Evolutionary conservation across 371 early-diverging fungal species (phyloP), one percentile per base, ranked within the genome.

Genomic region (Amoeboaphelidium protococcarum): DNA sequence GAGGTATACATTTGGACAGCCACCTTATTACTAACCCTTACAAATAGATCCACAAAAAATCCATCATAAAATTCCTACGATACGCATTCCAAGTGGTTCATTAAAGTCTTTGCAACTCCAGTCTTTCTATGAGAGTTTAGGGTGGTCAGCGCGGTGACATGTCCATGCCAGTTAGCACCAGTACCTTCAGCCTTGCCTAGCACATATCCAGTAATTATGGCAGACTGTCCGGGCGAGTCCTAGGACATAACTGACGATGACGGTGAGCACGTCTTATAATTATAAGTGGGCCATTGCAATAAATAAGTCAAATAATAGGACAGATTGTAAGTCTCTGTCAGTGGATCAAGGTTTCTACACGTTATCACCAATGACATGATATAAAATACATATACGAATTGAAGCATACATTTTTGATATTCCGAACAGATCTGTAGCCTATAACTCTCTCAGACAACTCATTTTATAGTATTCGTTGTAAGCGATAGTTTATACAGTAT

Each of bases 41-140:
- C 99, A 65, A 94, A 99, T 40, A 99, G 64, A 66, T 99, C 95
- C 6, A 89, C 87, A 70, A 95, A 97, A 60, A 85, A 87, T 20
- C 87, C 80, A 58, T 85, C 67, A 56, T 94, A 79, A 22, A 66
- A 63, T 26, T 13, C 27, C 24, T 23, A 25, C 20, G 4, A 42
- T 4, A 6, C 22, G 22, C 42, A 42, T 56, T 96, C 97, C 31
- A 97, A 62, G 3, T 84, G 56, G 22, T 72, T 59, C 92, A 99
- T 90, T 59, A 98, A 73, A 23, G 72, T 67, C 37, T 73, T 71
- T 0, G 90, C 99, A 1, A 98, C 69, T 1, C 89, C 84, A 47
- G 86, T 60, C 13, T 90, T 76, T 44, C 99, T 78, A 57, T 76
- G 88, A 53, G 83, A 80, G n/a, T 96, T 92, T 0, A 88, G 80